Conservation (phyloP, 208 protist genomes). For the Zelonia costaricensis region DNA sequence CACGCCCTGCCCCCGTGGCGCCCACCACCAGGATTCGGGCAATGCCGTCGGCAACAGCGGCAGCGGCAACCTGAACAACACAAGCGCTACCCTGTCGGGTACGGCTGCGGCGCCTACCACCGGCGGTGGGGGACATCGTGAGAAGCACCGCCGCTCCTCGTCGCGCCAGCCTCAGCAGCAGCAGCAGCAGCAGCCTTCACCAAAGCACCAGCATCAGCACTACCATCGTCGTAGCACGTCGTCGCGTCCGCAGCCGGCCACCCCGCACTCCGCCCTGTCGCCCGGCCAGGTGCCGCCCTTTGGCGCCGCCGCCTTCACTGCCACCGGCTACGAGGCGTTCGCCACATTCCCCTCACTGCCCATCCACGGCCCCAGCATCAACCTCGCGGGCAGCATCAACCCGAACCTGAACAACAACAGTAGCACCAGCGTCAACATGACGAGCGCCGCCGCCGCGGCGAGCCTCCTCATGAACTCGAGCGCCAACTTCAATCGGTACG, state of each 20-base stretch:
- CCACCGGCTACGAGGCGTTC: neutral
- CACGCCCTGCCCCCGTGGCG: too few species aligned
- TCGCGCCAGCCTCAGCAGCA: neutral
- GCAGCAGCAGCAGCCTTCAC: too few species aligned
- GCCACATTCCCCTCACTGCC: neutral
- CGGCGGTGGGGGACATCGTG: neutral
- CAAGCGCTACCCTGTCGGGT: neutral
- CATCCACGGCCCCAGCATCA: neutral
- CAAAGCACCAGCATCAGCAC: too few species aligned
- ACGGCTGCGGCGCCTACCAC: too few species aligned
- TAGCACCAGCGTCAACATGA: too few species aligned
- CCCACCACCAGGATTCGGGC: too few species aligned
- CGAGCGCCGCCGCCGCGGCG: neutral
- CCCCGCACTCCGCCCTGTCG: neutral
- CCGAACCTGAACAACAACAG: too few species aligned
- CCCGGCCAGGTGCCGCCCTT: neutral
- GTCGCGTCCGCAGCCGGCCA: too few species aligned
- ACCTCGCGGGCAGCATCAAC: constrained; percentile 4
- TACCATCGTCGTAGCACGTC: too few species aligned
- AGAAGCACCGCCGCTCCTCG: constrained; percentile 1
- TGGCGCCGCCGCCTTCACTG: neutral
- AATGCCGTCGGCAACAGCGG: neutral
- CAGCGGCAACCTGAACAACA: neutral
- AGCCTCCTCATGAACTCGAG: neutral
- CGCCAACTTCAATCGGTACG: neutral